phyloP scores from a whole-genome alignment of 2,329 filamentous ascomycete species.

The Hirsutella minnesotensis region DNA sequence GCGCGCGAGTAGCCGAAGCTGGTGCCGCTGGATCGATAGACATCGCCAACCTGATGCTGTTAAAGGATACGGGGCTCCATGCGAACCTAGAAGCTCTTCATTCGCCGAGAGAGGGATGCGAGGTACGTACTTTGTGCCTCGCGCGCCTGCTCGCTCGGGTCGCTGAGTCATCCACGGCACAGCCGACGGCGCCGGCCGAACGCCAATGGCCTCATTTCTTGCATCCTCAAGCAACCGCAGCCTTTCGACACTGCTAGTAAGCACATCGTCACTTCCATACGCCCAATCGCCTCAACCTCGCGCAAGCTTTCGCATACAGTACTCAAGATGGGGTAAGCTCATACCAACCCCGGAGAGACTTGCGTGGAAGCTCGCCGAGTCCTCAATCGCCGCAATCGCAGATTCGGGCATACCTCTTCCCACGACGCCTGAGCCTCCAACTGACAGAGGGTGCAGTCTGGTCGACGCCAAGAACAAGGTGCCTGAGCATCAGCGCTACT shows the following conservation, averaged over 20 bases:
- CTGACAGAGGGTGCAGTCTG: slow-evolving; percentile 30
- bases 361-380: not conserved
- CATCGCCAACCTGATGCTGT: not conserved
- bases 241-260: slow-evolving; percentile 15
- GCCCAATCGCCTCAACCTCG: slow-evolving; percentile 10
- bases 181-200: slow-evolving; percentile 9
- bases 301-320: slow-evolving; percentile 12
- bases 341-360: not conserved
- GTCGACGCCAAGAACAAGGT: slow-evolving; percentile 68
- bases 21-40: not conserved
- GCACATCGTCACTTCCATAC: slow-evolving; percentile 13
- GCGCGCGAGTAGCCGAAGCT: too few species aligned
- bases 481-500: slow-evolving; percentile 60
- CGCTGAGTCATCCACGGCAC: slow-evolving; percentile 23
- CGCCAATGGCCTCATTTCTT: slow-evolving; percentile 27
- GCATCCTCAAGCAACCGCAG: slow-evolving; percentile 9
- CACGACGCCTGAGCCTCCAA: slow-evolving; percentile 8
- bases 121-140: too few species aligned
- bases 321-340: slow-evolving; percentile 29
- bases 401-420: slow-evolving; percentile 3
- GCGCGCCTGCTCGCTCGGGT: too few species aligned
- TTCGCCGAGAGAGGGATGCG: too few species aligned
- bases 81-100: too few species aligned
- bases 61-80: too few species aligned
- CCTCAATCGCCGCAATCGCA: not conserved